Evolutionary conservation across 352 stramenopile species (phyloP), one percentile per base, ranked within the genome.

Genomic region (Phytopythium oedochilum): DNA sequence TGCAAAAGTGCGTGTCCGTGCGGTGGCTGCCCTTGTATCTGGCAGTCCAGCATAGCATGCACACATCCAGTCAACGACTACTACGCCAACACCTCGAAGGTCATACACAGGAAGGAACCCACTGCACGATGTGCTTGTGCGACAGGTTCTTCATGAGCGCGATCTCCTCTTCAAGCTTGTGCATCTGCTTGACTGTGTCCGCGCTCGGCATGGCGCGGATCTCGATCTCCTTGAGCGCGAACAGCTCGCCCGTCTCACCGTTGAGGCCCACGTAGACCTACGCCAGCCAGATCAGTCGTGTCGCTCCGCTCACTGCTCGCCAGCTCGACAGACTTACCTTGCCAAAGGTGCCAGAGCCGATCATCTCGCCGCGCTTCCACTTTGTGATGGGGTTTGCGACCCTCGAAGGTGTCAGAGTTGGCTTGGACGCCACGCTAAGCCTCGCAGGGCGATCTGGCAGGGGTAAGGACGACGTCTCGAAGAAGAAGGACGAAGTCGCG

Each of bases 41-140:
- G 42, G 3, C n/a, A n/a, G n/a, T n/a, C n/a, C n/a, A n/a, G n/a
- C 3, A 4, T 17, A 6, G 17, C 12, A 15, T 17, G 5, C 22
- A 29, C 23, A 17, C 40, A 31, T 3, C 40, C 5, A 20, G 14
- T 47, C 17, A 47, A 12, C 23, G 29, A 34, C 29, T 10, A 11
- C 29, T 11, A 5, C 29, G 29, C 29, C 29, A 34, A 10, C 29
- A 10, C 29, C 10, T 10, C 29, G 10, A 10, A 5, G 5, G 29
- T 34, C 29, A 10, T 10, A 34, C 5, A 34, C n/a, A n/a, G n/a
- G n/a, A n/a, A n/a, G n/a, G 52, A 34, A 63, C 69, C 63, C 96
- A 98, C 64, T 83, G 78, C 48, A 99, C 96, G 71, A 99, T 98
- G 62, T 99, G 97, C 31, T 87, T 80, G 70, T 99, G 96, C 48